These are phyloP conservation scores for Stenocarpella maydis DNA, from an alignment of 2,329 filamentous ascomycete genomes.

Conservation along the genomic window DNA sequence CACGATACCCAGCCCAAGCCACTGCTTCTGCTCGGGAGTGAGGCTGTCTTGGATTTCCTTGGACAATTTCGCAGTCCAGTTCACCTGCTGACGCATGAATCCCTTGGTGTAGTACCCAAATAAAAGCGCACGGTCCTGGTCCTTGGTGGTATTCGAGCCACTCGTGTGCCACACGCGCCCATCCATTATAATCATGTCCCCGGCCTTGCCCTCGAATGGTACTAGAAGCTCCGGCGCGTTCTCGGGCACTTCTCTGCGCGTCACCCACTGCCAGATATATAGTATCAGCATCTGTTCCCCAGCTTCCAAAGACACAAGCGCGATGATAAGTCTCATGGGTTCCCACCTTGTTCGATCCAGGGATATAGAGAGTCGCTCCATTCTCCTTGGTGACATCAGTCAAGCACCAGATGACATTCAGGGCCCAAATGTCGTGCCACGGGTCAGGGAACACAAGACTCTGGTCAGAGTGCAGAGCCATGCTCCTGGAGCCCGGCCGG, in stretches of 20 bases:
- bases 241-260: constrained; percentile 32
- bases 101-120: constrained; percentile 46
- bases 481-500: constrained; percentile 43
- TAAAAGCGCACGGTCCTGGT: constrained; percentile 44
- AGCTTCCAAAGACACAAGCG: not conserved
- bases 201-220: constrained; percentile 45
- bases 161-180: constrained; percentile 46
- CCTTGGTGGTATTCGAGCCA: constrained; percentile 44
- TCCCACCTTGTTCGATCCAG: constrained; percentile 35
- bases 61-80: constrained; percentile 44
- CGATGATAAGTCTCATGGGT: not conserved
- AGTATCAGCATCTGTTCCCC: not conserved
- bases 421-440: constrained; percentile 39
- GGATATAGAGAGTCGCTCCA: constrained; percentile 40
- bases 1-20: constrained; percentile 40
- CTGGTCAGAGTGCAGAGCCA: constrained; percentile 47
- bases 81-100: constrained; percentile 44
- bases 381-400: constrained; percentile 44
- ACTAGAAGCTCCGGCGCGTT: constrained; percentile 42
- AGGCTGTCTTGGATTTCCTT: constrained; percentile 41
- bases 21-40: constrained; percentile 40
- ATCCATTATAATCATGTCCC: constrained; percentile 45
- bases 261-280: not conserved
- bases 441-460: constrained; percentile 45
- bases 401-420: constrained; percentile 45